Evolutionary conservation across 1,284 basidiomycete genomes (phyloP).

Genomic region (Schizophyllum commune): DNA sequence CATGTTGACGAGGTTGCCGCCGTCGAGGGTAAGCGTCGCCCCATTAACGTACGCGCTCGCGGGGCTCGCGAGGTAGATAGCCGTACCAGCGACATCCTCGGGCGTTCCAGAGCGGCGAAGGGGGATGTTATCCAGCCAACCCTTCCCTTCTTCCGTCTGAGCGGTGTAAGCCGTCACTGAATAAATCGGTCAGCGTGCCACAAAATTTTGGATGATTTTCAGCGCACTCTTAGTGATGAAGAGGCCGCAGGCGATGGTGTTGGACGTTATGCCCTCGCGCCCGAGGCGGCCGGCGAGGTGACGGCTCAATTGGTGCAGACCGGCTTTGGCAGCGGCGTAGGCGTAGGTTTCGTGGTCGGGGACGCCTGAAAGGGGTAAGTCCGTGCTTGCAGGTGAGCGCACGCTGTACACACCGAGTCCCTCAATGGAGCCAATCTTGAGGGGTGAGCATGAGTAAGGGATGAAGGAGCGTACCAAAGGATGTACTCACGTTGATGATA

Average conservation of each 20-base stretch:
- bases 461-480: too few relatives aligned
- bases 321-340: conserved; percentile 62
- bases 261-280: conserved; percentile 54
- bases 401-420: background rate
- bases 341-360: conserved; percentile 60
- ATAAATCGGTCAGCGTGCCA: background rate
- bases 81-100: conserved; percentile 68
- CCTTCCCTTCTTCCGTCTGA: background rate
- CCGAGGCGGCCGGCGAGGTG: conserved; percentile 57
- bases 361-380: conserved; percentile 41
- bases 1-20: background rate
- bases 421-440: background rate
- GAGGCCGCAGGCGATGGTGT: conserved; percentile 58
- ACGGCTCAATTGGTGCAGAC: conserved; percentile 53
- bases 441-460: background rate
- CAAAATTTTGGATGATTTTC: too few relatives aligned
- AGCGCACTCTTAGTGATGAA: background rate
- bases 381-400: conserved; percentile 10
- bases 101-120: conserved; percentile 7
- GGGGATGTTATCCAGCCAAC: background rate
- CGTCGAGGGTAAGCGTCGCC: background rate
- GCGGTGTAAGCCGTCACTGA: background rate
- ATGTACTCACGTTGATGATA: background rate
- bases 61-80: conserved; percentile 60
- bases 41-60: conserved; percentile 69